These are phyloP conservation scores for Zalaria sp. DNA, from an alignment of 2,329 filamentous ascomycete species.

Conservation along the genomic window DNA sequence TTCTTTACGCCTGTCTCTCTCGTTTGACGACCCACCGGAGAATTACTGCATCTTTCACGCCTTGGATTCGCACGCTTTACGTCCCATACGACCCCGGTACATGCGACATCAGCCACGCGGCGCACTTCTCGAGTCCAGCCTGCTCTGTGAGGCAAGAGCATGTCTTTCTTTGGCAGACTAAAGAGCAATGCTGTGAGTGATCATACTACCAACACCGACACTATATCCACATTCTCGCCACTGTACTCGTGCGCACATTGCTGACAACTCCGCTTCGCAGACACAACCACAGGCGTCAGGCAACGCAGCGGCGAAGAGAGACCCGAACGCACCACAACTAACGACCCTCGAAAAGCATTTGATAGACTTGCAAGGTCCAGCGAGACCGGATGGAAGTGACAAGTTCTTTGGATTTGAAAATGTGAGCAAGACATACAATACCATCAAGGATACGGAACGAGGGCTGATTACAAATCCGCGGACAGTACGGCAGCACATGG, in stretches of 20 bases:
- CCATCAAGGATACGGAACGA: background rate
- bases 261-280: conserved; percentile 17
- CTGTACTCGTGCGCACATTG: background rate
- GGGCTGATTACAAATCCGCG: conserved; percentile 3
- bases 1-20: too few species aligned
- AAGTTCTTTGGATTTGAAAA: conserved; percentile 99
- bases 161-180: conserved; percentile 42
- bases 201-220: background rate
- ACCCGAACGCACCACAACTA: conserved; percentile 40
- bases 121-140: too few species aligned
- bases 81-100: too few species aligned
- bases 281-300: conserved; percentile 30
- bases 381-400: conserved; percentile 80
- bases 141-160: conserved; percentile 22
- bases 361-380: conserved; percentile 63
- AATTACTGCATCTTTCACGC: too few species aligned
- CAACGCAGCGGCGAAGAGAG: conserved; percentile 41
- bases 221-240: background rate
- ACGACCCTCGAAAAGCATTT: conserved; percentile 62
- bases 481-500: conserved; percentile 94
- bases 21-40: too few species aligned
- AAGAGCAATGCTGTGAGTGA: conserved; percentile 33
- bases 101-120: too few species aligned
- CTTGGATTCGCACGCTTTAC: too few species aligned
- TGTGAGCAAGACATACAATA: conserved; percentile 41